These are phyloP conservation scores for Mycena maculata DNA, from an alignment of 768 basidiomycete species.

Conservation along the genomic window DNA sequence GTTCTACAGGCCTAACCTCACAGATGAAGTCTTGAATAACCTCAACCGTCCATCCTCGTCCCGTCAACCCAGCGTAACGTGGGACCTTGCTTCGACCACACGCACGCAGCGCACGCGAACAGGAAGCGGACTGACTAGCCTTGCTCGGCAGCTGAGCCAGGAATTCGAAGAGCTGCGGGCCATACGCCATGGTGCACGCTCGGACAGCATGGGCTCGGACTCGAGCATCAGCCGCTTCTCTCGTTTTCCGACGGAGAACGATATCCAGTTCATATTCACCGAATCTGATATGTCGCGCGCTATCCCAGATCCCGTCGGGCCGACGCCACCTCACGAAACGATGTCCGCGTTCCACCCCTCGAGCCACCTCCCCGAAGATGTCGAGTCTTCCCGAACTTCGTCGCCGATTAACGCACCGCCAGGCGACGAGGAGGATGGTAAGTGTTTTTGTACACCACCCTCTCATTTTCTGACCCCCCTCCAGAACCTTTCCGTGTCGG, in stretches of 20 bases:
- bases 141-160: constrained; percentile 63
- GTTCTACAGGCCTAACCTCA: constrained; percentile 67
- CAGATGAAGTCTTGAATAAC: constrained; percentile 39
- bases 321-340: constrained; percentile 40
- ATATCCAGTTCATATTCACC: constrained; percentile 30
- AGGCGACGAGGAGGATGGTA: constrained; percentile 51
- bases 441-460: neutral
- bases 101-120: constrained; percentile 45
- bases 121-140: constrained; percentile 59
- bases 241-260: constrained; percentile 28
- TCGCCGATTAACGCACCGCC: constrained; percentile 49
- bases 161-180: constrained; percentile 58
- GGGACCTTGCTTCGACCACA: constrained; percentile 45
- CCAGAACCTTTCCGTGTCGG: constrained; percentile 64
- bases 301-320: constrained; percentile 15
- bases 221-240: constrained; percentile 35
- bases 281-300: constrained; percentile 39
- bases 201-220: constrained; percentile 46
- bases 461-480: constrained; percentile 17
- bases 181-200: constrained; percentile 39
- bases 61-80: constrained; percentile 43
- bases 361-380: constrained; percentile 61
- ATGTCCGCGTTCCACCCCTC: constrained; percentile 53
- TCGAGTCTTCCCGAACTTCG: constrained; percentile 56
- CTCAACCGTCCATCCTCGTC: constrained; percentile 39